Evolutionary conservation across 495 filamentous ascomycete genomes (phyloP).

Genomic region (Tetracladium setigerum): DNA sequence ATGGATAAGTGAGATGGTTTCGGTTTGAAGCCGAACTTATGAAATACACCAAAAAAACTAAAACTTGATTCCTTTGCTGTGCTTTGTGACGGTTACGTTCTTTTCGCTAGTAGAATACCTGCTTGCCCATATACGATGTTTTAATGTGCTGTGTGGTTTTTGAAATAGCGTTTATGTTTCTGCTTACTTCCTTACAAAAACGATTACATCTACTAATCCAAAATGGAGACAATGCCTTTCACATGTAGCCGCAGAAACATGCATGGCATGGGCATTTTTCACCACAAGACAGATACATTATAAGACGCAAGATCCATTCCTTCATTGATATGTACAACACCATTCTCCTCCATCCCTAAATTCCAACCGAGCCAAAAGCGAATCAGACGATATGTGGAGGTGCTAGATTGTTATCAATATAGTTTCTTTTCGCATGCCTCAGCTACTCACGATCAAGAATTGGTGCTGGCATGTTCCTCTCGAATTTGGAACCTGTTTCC

Average conservation of each 20-base stretch:
- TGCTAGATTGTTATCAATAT: conserved; percentile 22
- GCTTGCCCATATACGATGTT: background rate
- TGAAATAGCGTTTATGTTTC: background rate
- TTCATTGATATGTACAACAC: conserved; percentile 8
- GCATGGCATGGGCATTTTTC: too few relatives aligned
- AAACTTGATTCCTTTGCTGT: background rate
- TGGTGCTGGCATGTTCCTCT: conserved; percentile 79
- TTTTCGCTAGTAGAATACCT: too few relatives aligned
- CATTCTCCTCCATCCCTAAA: background rate
- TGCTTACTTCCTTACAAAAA: background rate
- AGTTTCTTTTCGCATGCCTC: background rate
- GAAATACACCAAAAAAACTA: conserved; percentile 17
- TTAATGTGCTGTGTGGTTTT: background rate
- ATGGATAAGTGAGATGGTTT: conserved; percentile 45
- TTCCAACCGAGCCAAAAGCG: conserved; percentile 9
- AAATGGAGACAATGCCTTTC: too few relatives aligned
- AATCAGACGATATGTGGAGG: conserved; percentile 25
- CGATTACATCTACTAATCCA: too few relatives aligned
- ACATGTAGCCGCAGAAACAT: too few relatives aligned
- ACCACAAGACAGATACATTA: background rate
- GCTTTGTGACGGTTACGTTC: too few relatives aligned
- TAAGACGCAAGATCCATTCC: background rate
- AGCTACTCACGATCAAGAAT: conserved; percentile 67
- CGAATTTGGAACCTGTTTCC: conserved; percentile 80
- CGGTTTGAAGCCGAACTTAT: conserved; percentile 22